Conservation (phyloP, 2,329 filamentous ascomycete species). For the Rhynchosporium agropyri region DNA sequence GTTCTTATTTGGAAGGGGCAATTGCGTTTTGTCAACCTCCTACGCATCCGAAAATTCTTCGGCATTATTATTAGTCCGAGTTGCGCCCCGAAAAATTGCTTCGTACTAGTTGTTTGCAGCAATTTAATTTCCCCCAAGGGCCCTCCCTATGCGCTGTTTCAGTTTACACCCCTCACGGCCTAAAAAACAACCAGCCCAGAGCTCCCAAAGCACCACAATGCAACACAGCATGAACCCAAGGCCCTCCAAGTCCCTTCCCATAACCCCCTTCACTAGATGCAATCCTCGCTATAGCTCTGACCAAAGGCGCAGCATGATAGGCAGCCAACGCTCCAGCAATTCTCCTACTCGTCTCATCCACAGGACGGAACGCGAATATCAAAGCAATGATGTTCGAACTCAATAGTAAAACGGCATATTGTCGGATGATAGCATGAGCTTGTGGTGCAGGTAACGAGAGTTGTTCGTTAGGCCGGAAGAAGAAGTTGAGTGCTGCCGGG, state of each 20-base stretch:
- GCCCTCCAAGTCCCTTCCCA: conserved; percentile 32
- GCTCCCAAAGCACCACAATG: conserved; percentile 28
- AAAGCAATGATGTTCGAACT: conserved; percentile 42
- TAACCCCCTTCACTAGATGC: conserved; percentile 4
- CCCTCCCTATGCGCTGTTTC: background rate
- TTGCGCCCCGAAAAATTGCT: background rate
- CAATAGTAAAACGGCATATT: conserved; percentile 46
- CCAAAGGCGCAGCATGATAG: conserved; percentile 44
- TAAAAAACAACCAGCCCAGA: conserved; percentile 15
- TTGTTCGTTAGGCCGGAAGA: conserved; percentile 42
- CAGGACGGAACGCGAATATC: conserved; percentile 38
- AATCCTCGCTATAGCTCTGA: conserved; percentile 37
- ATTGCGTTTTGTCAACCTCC: no score
- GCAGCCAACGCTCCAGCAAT: conserved; percentile 43
- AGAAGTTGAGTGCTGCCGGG: conserved; percentile 45
- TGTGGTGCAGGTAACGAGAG: conserved; percentile 41
- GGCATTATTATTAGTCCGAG: no score
- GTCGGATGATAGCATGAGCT: conserved; percentile 43
- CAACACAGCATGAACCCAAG: conserved; percentile 34
- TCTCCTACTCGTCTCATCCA: conserved; percentile 39
- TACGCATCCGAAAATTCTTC: no score
- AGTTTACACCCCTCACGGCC: background rate
- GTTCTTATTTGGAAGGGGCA: no score
- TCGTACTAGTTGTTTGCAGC: background rate
- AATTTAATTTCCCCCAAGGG: no score